A percentile compares a stretch with the other conserved stretches of the same genome.
Conservation (phyloP, 1,284 basidiomycete genomes). For the Ustilago esculenta region DNA sequence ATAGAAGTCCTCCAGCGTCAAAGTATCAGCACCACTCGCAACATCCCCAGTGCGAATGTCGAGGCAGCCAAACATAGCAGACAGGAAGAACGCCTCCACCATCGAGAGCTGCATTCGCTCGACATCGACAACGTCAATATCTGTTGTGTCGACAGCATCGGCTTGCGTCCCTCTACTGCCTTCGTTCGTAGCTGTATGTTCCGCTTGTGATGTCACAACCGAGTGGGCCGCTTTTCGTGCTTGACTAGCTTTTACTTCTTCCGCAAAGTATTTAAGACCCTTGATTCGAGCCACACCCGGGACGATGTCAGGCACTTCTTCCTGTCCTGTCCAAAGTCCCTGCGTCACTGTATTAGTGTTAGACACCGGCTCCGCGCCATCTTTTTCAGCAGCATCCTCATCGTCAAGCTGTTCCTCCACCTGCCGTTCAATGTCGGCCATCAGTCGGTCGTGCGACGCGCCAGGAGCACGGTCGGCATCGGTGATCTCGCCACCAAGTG, state of each 20-base stretch:
- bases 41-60: constrained; percentile 70
- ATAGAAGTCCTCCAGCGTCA: constrained; percentile 44
- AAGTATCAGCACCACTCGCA: not conserved
- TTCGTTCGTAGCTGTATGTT: not conserved
- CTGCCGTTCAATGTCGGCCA: constrained; percentile 49
- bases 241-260: constrained; percentile 46
- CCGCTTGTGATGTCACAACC: too few relatives aligned
- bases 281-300: constrained; percentile 55
- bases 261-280: constrained; percentile 59
- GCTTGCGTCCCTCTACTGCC: constrained; percentile 1
- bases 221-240: constrained; percentile 31
- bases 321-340: constrained; percentile 51
- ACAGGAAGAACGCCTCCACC: constrained; percentile 90
- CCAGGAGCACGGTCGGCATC: constrained; percentile 53
- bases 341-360: not conserved
- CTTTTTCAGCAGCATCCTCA: constrained; percentile 26
- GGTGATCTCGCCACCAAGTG: constrained; percentile 66
- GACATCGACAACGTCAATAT: constrained; percentile 73
- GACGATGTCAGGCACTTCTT: constrained; percentile 50
- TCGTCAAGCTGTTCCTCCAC: constrained; percentile 51
- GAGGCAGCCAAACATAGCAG: constrained; percentile 84
- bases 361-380: not conserved
- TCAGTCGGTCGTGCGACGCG: constrained; percentile 44
- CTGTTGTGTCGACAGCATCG: constrained; percentile 33
- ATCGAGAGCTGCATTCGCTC: constrained; percentile 93